Conservation (phyloP, 2,329 filamentous ascomycete genomes). For the Botryotinia calthae region DNA sequence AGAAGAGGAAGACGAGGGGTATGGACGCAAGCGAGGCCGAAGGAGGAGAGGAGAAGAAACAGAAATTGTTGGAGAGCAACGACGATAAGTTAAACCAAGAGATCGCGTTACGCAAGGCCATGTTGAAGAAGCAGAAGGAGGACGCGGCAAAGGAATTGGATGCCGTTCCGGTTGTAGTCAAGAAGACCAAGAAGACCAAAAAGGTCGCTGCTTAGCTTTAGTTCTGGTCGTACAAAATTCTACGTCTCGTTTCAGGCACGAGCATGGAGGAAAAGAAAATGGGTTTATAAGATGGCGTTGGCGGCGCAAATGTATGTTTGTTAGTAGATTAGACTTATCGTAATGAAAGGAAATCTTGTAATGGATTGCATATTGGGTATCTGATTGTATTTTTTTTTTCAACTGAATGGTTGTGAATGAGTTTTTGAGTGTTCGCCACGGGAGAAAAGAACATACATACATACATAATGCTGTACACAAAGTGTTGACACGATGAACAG, state of each 20-base stretch:
- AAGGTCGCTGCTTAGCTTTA: slow-evolving; percentile 28
- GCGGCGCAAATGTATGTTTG: slow-evolving; percentile 5
- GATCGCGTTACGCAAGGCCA: slow-evolving; percentile 40
- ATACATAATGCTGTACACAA: neutral
- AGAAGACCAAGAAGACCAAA: slow-evolving; percentile 30
- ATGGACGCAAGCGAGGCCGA: slow-evolving; percentile 12
- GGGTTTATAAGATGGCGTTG: slow-evolving; percentile 2
- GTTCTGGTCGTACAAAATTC: neutral
- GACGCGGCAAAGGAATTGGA: slow-evolving; percentile 34
- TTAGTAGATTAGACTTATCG: neutral
- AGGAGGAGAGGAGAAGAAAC: slow-evolving; percentile 41
- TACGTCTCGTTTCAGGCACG: neutral
- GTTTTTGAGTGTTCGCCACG: neutral
- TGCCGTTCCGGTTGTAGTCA: slow-evolving; percentile 32
- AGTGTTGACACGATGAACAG: neutral
- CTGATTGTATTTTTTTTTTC: neutral
- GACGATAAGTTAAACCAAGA: slow-evolving; percentile 40
- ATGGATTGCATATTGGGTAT: neutral
- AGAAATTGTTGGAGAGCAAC: slow-evolving; percentile 36
- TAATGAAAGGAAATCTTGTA: slow-evolving; percentile 14
- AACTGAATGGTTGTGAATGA: neutral
- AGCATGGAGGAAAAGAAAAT: neutral
- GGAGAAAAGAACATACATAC: neutral
- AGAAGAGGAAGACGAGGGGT: slow-evolving; percentile 21
- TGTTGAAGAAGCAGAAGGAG: slow-evolving; percentile 41